These are phyloP conservation scores for Astrothelium subdiscretum DNA, from an alignment of 495 filamentous ascomycete genomes.

Conservation along the genomic window DNA sequence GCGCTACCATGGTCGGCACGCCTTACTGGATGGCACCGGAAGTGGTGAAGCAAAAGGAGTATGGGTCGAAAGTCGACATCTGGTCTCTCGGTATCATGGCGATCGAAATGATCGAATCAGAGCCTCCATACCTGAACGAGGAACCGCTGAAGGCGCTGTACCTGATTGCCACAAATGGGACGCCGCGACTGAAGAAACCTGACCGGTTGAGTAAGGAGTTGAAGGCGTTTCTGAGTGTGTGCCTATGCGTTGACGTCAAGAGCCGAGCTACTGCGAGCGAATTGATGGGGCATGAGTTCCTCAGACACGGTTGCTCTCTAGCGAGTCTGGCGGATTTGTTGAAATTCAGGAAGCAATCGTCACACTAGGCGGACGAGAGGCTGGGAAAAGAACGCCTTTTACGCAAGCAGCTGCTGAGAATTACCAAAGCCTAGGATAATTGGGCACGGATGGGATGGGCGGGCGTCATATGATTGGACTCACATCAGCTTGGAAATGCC, in stretches of 20 bases:
- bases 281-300: slow-evolving; percentile 66
- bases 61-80: slow-evolving; percentile 95
- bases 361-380: background rate
- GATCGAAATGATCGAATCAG: slow-evolving; percentile 99
- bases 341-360: slow-evolving; percentile 49
- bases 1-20: slow-evolving; percentile 97
- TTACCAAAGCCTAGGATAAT: background rate
- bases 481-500: background rate
- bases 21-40: slow-evolving; percentile 99
- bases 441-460: background rate
- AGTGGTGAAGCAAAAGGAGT: slow-evolving; percentile 98
- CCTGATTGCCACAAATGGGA: slow-evolving; percentile 95
- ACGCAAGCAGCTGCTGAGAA: background rate
- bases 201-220: slow-evolving; percentile 94
- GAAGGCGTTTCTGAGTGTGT: slow-evolving; percentile 89
- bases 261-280: slow-evolving; percentile 84
- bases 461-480: background rate
- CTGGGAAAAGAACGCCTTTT: background rate
- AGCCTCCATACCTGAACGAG: slow-evolving; percentile 95
- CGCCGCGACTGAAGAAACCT: slow-evolving; percentile 90
- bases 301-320: slow-evolving; percentile 67
- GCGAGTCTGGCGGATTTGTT: slow-evolving; percentile 75
- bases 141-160: slow-evolving; percentile 95
- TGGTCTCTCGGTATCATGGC: slow-evolving; percentile 99
- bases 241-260: slow-evolving; percentile 91